Percentiles rank a stretch among this genome's conserved stretches.
Conservation (phyloP, 108 stramenopile genomes). For the Fragilariopsis cylindrus region DNA sequence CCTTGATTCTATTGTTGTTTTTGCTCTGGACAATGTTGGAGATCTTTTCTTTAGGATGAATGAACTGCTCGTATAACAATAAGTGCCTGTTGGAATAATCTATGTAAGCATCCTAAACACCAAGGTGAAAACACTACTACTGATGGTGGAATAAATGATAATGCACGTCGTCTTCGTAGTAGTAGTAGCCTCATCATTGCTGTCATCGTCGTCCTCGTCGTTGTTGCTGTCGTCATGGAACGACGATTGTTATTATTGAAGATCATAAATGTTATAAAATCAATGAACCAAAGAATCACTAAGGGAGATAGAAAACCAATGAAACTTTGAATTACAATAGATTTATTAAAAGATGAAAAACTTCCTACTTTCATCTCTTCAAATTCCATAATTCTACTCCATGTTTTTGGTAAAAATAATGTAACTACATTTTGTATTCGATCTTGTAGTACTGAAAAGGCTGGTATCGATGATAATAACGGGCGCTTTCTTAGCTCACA, state of each 20-base stretch:
- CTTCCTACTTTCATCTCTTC: background rate
- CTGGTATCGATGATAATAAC: background rate
- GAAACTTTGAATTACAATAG: background rate
- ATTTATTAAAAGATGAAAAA: constrained; percentile 7
- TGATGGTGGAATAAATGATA: background rate
- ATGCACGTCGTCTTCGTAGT: background rate
- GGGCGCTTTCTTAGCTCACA: background rate
- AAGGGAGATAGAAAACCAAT: background rate
- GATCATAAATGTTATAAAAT: background rate
- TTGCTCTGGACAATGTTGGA: constrained; percentile 13
- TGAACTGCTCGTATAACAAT: background rate
- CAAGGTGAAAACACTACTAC: constrained; percentile 15
- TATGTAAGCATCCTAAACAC: background rate
- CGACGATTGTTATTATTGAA: background rate
- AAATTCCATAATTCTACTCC: constrained; percentile 16
- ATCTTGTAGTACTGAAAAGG: background rate
- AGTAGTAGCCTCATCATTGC: background rate
- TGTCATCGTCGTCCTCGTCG: background rate
- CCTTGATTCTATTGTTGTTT: background rate
- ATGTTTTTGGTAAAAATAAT: constrained; percentile 25
- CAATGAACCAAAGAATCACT: constrained; percentile 1
- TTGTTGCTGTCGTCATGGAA: background rate
- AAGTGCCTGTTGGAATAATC: background rate
- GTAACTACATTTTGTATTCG: background rate
- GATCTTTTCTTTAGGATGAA: background rate